Evolutionary conservation across 495 filamentous ascomycete genomes (phyloP).

Genomic region (Apodospora peruviana): DNA sequence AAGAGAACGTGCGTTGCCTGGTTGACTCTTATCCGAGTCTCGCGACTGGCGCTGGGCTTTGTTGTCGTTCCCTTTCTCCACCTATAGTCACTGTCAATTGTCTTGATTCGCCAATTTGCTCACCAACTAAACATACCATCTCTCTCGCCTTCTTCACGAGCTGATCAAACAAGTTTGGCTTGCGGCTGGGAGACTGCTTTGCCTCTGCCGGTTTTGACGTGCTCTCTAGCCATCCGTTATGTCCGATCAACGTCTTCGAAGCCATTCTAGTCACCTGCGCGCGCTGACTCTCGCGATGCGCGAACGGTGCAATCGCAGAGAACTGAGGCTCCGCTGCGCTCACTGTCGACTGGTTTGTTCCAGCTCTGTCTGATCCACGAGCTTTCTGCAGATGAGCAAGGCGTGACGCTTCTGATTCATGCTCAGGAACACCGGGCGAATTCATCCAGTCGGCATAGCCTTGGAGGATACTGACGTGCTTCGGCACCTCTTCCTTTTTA

Average conservation of each 20-base stretch:
- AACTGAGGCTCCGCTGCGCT: constrained; percentile 9
- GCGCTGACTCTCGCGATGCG: background rate
- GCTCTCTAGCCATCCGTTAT: constrained; percentile 44
- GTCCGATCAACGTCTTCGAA: constrained; percentile 38
- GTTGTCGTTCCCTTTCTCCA: constrained; percentile 19
- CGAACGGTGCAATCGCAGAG: constrained; percentile 15
- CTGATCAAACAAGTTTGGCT: constrained; percentile 26
- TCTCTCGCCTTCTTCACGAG: constrained; percentile 39
- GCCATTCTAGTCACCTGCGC: constrained; percentile 8
- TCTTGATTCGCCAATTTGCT: background rate
- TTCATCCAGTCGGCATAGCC: constrained; percentile 15
- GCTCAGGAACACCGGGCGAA: background rate
- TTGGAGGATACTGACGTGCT: constrained; percentile 16
- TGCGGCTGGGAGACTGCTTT: constrained; percentile 17
- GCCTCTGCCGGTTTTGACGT: constrained; percentile 21
- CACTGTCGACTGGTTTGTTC: background rate
- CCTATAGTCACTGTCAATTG: constrained; percentile 14
- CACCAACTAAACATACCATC: constrained; percentile 28
- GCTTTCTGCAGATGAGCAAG: background rate
- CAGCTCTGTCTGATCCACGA: background rate
- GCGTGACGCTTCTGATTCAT: background rate
- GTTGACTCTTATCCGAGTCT: constrained; percentile 12
- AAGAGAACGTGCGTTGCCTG: constrained; percentile 9
- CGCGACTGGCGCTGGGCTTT: constrained; percentile 21
- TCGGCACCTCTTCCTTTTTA: constrained; percentile 9